A percentile compares a stretch with the other conserved stretches of the same genome.
These are phyloP conservation scores for Erodium chrysanthum DNA, from an alignment of 441 rosid species.

Conservation along the genomic window DNA sequence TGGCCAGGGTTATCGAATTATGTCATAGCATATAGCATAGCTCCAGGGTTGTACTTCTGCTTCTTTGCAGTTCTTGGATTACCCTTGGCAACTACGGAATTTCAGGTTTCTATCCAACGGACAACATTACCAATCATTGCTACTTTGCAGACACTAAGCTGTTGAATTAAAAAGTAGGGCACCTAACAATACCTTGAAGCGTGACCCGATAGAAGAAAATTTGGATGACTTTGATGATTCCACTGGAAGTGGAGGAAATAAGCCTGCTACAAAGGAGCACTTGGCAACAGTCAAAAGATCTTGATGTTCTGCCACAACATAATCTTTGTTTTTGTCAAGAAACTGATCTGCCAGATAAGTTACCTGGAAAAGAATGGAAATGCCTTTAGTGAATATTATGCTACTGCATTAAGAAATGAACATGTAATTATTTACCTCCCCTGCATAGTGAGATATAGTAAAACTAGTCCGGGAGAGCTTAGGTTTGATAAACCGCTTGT, in stretches of 20 bases:
- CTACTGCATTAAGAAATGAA: conserved; percentile 5
- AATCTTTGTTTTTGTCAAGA: conserved; percentile 98
- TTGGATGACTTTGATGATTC: conserved; percentile 94
- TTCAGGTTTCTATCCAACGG: not conserved
- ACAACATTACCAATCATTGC: not conserved
- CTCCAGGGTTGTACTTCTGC: not conserved
- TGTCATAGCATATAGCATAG: not conserved
- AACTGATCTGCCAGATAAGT: conserved; percentile 84
- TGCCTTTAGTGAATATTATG: conserved; percentile 18
- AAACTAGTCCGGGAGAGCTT: conserved; percentile 98
- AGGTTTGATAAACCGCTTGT: conserved; percentile 93
- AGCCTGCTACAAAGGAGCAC: conserved; percentile 70
- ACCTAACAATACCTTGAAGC: conserved; percentile 68
- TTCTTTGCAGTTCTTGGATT: not conserved
- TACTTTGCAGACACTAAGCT: not conserved
- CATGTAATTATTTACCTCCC: conserved; percentile 60
- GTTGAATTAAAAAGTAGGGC: not conserved
- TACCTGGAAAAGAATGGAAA: conserved; percentile 42
- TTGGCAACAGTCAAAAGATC: conserved; percentile 77
- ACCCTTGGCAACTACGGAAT: not conserved
- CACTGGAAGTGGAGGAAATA: conserved; percentile 85
- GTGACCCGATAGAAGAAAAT: conserved; percentile 97
- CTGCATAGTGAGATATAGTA: conserved; percentile 95
- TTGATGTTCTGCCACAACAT: conserved; percentile 99
- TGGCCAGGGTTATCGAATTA: not conserved